Evolutionary conservation across 2,329 filamentous ascomycete species (phyloP).

Genomic region (Arthroderma sp.): DNA sequence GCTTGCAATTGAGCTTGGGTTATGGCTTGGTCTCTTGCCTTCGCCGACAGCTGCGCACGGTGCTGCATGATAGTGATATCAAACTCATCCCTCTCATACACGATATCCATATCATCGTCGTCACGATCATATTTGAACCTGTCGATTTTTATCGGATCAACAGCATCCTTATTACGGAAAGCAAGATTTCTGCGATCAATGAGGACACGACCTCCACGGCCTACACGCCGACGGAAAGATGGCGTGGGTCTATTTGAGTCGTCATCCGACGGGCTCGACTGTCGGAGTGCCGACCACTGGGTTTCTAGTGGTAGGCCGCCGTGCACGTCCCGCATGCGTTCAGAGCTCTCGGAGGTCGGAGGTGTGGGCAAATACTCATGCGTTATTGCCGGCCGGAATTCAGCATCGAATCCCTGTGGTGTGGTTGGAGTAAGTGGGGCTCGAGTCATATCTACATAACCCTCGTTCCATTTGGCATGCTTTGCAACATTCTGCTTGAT

Average conservation of each 20-base stretch:
- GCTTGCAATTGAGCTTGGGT: conserved; percentile 33
- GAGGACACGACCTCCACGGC: conserved; percentile 72
- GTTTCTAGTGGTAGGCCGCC: conserved; percentile 29
- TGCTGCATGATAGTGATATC: conserved; percentile 47
- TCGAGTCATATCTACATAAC: conserved; percentile 77
- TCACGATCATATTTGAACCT: conserved; percentile 72
- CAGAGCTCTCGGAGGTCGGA: conserved; percentile 39
- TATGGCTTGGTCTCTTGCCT: conserved; percentile 30
- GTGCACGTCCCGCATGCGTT: conserved; percentile 31
- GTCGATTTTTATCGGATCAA: conserved; percentile 45
- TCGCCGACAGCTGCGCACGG: conserved; percentile 39
- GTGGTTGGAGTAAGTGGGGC: conserved; percentile 69
- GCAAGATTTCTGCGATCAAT: conserved; percentile 70
- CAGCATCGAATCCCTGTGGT: conserved; percentile 49
- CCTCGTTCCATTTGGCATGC: conserved; percentile 83
- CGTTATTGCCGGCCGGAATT: conserved; percentile 57
- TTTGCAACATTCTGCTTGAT: conserved; percentile 79
- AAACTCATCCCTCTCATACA: conserved; percentile 64
- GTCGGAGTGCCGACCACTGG: conserved; percentile 24
- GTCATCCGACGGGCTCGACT: conserved; percentile 32
- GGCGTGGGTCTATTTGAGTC: conserved; percentile 38
- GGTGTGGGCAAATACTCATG: conserved; percentile 51
- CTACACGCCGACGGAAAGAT: conserved; percentile 71
- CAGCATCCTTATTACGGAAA: conserved; percentile 38
- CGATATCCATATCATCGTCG: conserved; percentile 62